phyloP scores from a whole-genome alignment of 2,329 filamentous ascomycete genomes.

The Arthrobotrys sphaeroides region DNA sequence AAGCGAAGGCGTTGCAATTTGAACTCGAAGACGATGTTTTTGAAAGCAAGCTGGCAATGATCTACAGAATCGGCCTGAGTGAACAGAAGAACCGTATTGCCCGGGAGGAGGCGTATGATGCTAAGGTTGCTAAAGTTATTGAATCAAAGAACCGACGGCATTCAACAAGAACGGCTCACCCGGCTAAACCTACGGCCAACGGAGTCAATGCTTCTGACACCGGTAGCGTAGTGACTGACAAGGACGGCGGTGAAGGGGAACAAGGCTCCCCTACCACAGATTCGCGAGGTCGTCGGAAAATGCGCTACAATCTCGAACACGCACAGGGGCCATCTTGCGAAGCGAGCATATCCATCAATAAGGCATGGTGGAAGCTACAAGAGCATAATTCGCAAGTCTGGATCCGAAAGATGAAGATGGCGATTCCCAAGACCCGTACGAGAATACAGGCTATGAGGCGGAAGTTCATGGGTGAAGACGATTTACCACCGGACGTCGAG shows the following conservation, averaged over 20 bases:
- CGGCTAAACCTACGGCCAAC: conserved; percentile 45
- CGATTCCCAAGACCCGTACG: conserved; percentile 67
- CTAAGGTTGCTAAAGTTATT: conserved; percentile 85
- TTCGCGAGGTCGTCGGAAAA: conserved; percentile 58
- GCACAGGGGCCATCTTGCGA: conserved; percentile 76
- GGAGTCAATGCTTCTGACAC: conserved; percentile 38
- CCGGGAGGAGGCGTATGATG: conserved; percentile 84
- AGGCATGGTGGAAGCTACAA: conserved; percentile 79
- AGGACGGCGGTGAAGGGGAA: conserved; percentile 12
- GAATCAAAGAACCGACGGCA: conserved; percentile 71
- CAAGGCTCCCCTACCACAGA: conserved; percentile 35
- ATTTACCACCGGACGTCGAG: conserved; percentile 80
- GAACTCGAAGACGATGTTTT: conserved; percentile 96
- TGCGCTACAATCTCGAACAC: conserved; percentile 81
- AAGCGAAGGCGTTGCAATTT: conserved; percentile 83
- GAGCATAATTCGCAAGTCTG: conserved; percentile 87
- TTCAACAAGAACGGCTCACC: conserved; percentile 27
- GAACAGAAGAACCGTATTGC: conserved; percentile 91
- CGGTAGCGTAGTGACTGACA: conserved; percentile 23
- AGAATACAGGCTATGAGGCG: conserved; percentile 81
- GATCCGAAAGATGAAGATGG: conserved; percentile 77
- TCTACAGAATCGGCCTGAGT: conserved; percentile 86
- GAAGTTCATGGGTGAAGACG: conserved; percentile 82
- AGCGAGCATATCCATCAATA: conserved; percentile 76
- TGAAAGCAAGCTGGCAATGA: conserved; percentile 95